phyloP scores from a whole-genome alignment of 768 basidiomycete species.

The Pisolithus microcarpus region DNA sequence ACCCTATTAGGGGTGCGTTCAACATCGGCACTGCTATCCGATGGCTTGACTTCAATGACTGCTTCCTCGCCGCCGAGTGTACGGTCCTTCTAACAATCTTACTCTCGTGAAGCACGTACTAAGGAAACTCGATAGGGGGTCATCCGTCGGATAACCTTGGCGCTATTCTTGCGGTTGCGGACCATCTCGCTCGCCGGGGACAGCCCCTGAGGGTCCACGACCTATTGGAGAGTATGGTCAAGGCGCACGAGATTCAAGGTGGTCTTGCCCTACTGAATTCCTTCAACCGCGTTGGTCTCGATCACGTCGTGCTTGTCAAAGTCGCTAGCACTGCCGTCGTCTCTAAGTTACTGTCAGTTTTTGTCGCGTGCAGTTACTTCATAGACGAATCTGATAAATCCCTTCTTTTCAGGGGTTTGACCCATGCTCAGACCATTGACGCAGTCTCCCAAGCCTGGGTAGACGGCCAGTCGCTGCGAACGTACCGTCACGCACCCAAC shows the following conservation, averaged over 20 bases:
- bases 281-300: constrained; percentile 89
- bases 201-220: constrained; percentile 72
- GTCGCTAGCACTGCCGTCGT: constrained; percentile 95
- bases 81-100: constrained; percentile 1
- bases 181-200: constrained; percentile 80
- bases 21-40: constrained; percentile 92
- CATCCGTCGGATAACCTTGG: constrained; percentile 93
- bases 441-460: constrained; percentile 92
- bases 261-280: constrained; percentile 87
- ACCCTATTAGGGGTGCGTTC: constrained; percentile 91
- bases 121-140: constrained; percentile 52
- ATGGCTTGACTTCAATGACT: constrained; percentile 93
- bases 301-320: constrained; percentile 93
- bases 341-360: constrained; percentile 68
- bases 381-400: not conserved
- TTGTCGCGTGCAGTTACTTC: not conserved
- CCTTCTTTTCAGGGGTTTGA: constrained; percentile 45
- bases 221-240: constrained; percentile 87
- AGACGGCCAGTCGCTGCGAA: constrained; percentile 87
- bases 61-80: constrained; percentile 92
- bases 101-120: constrained; percentile 1
- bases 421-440: constrained; percentile 80
- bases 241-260: constrained; percentile 94
- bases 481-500: constrained; percentile 95
- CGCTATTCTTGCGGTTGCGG: constrained; percentile 87